These are phyloP conservation scores for Bruguiera sexangula DNA, from an alignment of 345 rosid genomes.

Conservation along the genomic window DNA sequence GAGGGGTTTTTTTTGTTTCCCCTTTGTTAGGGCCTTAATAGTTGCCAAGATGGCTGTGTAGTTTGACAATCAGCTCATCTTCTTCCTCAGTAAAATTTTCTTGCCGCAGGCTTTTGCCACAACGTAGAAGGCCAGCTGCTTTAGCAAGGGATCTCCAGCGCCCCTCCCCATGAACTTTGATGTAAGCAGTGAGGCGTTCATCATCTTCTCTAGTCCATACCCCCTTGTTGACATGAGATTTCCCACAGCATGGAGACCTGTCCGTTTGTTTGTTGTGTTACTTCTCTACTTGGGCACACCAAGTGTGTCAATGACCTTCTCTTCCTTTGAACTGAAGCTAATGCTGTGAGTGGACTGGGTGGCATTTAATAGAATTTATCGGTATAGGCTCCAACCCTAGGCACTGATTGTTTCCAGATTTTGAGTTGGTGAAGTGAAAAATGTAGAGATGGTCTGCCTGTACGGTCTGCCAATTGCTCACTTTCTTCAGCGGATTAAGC, in stretches of 20 bases:
- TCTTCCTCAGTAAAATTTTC: slow-evolving; percentile 33
- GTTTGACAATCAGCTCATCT: slow-evolving; percentile 36
- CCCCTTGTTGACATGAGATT: slow-evolving; percentile 36
- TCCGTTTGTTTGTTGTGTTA: slow-evolving; percentile 17
- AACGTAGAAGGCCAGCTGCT: slow-evolving; percentile 34
- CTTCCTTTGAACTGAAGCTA: background rate
- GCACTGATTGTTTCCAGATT: slow-evolving; percentile 12
- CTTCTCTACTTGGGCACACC: too few relatives aligned
- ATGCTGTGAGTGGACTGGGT: background rate
- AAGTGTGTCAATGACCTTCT: too few relatives aligned
- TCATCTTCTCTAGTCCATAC: slow-evolving; percentile 37
- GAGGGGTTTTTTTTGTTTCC: background rate
- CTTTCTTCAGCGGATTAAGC: too few relatives aligned
- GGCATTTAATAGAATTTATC: background rate
- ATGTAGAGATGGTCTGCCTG: slow-evolving; percentile 15
- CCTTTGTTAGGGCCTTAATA: slow-evolving; percentile 8
- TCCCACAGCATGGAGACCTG: slow-evolving; percentile 36
- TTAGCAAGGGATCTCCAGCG: slow-evolving; percentile 38
- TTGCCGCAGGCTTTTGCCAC: slow-evolving; percentile 34
- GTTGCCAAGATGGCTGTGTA: slow-evolving; percentile 34
- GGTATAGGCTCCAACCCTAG: background rate
- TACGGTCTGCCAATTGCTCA: too few relatives aligned
- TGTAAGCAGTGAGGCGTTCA: slow-evolving; percentile 23
- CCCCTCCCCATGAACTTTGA: slow-evolving; percentile 33
- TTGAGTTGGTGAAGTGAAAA: slow-evolving; percentile 8